These are phyloP conservation scores for Arthromyces matolae DNA, from an alignment of 768 basidiomycete genomes.

Conservation along the genomic window DNA sequence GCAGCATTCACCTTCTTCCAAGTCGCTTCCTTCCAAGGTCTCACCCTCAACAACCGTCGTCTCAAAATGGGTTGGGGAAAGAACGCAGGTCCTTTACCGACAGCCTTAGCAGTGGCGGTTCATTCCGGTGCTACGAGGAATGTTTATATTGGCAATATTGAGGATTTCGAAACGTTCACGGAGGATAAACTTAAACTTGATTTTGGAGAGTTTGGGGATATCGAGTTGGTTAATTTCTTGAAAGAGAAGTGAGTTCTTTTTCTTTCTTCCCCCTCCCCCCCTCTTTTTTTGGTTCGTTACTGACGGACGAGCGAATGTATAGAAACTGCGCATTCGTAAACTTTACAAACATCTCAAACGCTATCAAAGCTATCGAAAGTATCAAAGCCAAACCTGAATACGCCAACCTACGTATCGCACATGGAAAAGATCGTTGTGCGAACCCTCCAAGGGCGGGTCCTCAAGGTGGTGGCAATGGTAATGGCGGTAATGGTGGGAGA, in stretches of 20 bases:
- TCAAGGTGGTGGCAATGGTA: constrained; percentile 55
- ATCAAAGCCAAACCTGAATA: constrained; percentile 93
- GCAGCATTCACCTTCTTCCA: constrained; percentile 95
- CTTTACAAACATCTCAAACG: constrained; percentile 92
- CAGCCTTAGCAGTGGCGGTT: constrained; percentile 82
- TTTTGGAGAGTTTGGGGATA: constrained; percentile 94
- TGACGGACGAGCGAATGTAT: background rate
- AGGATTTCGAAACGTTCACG: constrained; percentile 89
- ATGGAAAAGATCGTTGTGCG: constrained; percentile 94
- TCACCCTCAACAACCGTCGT: constrained; percentile 89
- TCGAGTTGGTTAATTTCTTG: constrained; percentile 93
- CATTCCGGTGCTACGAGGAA: constrained; percentile 93
- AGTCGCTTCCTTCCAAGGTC: constrained; percentile 82
- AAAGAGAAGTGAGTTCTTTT: constrained; percentile 75
- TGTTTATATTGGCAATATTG: constrained; percentile 93
- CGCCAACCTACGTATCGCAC: constrained; percentile 81
- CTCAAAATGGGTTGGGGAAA: constrained; percentile 99
- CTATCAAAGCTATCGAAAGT: constrained; percentile 97
- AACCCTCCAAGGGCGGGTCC: constrained; percentile 86
- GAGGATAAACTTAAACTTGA: constrained; percentile 90
- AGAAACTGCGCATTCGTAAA: constrained; percentile 97
- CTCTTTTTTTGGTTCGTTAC: background rate
- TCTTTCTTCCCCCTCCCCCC: constrained; percentile 1
- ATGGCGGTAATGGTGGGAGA: too few relatives aligned
- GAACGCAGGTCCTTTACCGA: constrained; percentile 83